phyloP scores from a whole-genome alignment of 768 basidiomycete genomes.

The Mycena olivaceomarginata region DNA sequence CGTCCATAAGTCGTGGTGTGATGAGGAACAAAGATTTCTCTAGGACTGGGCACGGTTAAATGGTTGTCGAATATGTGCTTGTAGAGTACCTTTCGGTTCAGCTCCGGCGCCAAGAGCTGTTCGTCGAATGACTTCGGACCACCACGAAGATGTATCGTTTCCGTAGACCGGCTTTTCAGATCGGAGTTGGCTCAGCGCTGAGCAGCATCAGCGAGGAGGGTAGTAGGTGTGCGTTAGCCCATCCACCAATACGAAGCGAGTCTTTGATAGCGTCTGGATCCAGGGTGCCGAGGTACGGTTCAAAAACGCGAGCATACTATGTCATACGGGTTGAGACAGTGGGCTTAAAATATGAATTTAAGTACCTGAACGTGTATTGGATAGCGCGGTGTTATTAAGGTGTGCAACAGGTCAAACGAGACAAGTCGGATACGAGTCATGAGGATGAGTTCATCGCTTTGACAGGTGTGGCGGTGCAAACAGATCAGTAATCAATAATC shows the following conservation, averaged over 20 bases:
- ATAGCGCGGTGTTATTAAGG: constrained; percentile 80
- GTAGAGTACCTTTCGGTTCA: constrained; percentile 67
- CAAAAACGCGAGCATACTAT: constrained; percentile 77
- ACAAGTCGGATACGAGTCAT: constrained; percentile 70
- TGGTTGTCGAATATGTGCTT: constrained; percentile 31
- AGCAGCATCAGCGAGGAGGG: constrained; percentile 18
- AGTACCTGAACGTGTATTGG: constrained; percentile 81
- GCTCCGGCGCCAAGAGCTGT: constrained; percentile 89
- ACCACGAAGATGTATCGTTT: constrained; percentile 77
- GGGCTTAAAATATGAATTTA: no score
- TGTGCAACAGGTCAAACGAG: constrained; percentile 88
- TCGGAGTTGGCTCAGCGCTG: constrained; percentile 70
- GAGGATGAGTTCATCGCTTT: no score
- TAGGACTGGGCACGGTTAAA: constrained; percentile 63
- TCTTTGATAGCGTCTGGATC: constrained; percentile 69
- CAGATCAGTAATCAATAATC: constrained; percentile 1
- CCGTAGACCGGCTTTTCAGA: constrained; percentile 75
- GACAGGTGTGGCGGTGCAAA: constrained; percentile 2
- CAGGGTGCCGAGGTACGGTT: constrained; percentile 79
- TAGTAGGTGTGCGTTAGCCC: constrained; percentile 19
- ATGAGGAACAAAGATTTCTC: constrained; percentile 73
- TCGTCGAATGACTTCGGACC: constrained; percentile 84
- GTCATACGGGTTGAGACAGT: background rate
- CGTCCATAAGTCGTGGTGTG: constrained; percentile 74
- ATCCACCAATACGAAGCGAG: constrained; percentile 82